Base-by-base conservation (phyloP, 2,329 filamentous ascomycete genomes). In the Chrysoporthe deuterocubensis region DNA sequence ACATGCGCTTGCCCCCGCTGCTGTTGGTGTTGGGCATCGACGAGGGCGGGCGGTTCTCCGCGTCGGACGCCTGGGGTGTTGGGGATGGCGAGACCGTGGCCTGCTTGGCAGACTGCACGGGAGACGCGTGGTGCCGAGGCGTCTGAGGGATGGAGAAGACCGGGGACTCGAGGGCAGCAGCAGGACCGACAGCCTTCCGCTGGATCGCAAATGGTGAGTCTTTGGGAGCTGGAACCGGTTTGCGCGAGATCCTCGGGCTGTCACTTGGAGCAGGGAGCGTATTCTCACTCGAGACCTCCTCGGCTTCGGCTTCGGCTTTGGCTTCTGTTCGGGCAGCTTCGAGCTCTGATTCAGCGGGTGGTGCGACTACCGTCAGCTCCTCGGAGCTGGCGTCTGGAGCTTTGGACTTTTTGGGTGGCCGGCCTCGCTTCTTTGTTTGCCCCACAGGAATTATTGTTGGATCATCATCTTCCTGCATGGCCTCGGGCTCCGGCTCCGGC, bases 31-130 rank as follows among this genome's bases (percentile, higher is more conserved):
- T 82, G 1, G 85, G 86, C 64, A 83, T 87, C 5, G 89, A 89
- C 1, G 90, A 92, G 0, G 92, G 92, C 0, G 91, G 91, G 60
- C 87, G 89, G 72, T 95, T 95, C 77, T 96, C 92, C 0, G 90
- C 91, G 75, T 96, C 90, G 0, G 92, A 94, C 1, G 91, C 90
- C 72, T 93, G 91, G 0, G 90, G 90, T 1, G 91, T 92, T 21
- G 86, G 85, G 0, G 90, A 92, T 0, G 89, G 89, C 0, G 87
- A 88, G 6, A 87, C 72, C 1, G 79, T 86, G 14, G 87, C 77
- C 70, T 89, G 87, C 65, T 82, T 83, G 13, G 85, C 83, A 5
- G 82, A 81, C 1, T 81, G 79, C 0, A 81, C 81, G 1, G 85
- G 81, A 0, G 83, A 83, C 34, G 79, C 75, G 50, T 74, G 71